These are phyloP conservation scores for Alternaria sp. DNA, from an alignment of 2,329 filamentous ascomycete species.

Conservation along the genomic window DNA sequence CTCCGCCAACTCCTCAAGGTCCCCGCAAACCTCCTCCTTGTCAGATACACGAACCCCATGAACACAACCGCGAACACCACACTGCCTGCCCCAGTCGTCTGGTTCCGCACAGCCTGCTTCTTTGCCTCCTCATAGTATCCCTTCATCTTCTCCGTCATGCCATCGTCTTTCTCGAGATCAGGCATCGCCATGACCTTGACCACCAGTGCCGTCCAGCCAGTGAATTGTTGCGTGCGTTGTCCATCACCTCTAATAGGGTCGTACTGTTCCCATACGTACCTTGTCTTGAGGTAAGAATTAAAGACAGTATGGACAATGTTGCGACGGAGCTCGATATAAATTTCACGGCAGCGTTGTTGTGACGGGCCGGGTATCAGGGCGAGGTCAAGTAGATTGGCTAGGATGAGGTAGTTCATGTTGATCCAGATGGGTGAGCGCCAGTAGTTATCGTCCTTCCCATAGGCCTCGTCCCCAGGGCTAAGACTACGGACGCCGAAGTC, in stretches of 20 bases:
- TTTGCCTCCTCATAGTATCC: conserved; percentile 33
- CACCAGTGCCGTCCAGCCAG: conserved; percentile 97
- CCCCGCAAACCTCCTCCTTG: conserved; percentile 36
- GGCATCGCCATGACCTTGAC: conserved; percentile 97
- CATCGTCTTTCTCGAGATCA: conserved; percentile 59
- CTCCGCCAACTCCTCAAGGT: conserved; percentile 34
- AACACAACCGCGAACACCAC: conserved; percentile 22
- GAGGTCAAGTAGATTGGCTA: conserved; percentile 71
- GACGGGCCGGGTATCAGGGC: conserved; percentile 63
- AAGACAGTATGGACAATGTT: conserved; percentile 90
- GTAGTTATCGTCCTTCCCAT: conserved; percentile 92
- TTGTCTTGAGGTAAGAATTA: conserved; percentile 83
- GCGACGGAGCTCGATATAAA: conserved; percentile 79
- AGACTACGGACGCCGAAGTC: conserved; percentile 85
- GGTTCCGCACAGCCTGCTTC: conserved; percentile 28
- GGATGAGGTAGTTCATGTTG: conserved; percentile 90
- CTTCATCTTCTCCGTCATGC: conserved; percentile 29
- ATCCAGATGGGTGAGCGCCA: conserved; percentile 96
- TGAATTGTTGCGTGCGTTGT: conserved; percentile 97
- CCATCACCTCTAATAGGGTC: conserved; percentile 90
- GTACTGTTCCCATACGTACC: conserved; percentile 99
- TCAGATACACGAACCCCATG: conserved; percentile 34
- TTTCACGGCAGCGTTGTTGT: conserved; percentile 70
- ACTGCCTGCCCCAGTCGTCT: conserved; percentile 26
- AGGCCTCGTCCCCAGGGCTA: conserved; percentile 79